Evolutionary conservation across 352 stramenopile species (phyloP).

Genomic region (Globisporangium spinosum): DNA sequence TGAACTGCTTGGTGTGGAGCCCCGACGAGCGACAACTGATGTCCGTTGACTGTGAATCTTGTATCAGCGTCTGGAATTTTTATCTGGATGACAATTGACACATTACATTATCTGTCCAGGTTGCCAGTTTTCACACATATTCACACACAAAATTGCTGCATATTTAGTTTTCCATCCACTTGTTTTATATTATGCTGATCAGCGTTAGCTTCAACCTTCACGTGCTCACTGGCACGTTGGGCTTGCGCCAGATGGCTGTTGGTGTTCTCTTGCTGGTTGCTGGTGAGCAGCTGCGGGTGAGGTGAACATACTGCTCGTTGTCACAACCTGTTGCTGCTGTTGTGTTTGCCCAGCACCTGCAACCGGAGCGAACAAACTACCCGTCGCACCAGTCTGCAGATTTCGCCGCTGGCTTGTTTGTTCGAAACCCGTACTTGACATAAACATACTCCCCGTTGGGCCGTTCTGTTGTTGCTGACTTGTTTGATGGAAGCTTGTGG

Average conservation of each 20-base stretch:
- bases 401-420: not conserved
- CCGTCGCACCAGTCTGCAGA: not conserved
- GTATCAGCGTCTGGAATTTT: constrained; percentile 92
- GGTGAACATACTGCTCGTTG: not conserved
- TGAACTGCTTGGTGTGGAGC: constrained; percentile 83
- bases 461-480: not conserved
- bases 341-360: not conserved
- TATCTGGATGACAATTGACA: constrained; percentile 38
- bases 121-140: not conserved
- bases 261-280: constrained; percentile 4
- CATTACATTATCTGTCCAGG: not conserved
- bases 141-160: not conserved
- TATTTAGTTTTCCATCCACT: not conserved
- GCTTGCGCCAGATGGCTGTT: not conserved
- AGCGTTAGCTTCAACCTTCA: not conserved
- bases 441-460: not conserved
- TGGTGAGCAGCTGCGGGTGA: not conserved
- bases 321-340: not conserved
- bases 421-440: not conserved
- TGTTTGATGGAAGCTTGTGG: not conserved
- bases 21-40: constrained; percentile 91
- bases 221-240: not conserved
- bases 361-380: constrained; percentile 1
- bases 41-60: constrained; percentile 85
- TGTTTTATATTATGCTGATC: constrained; percentile 4